Evolutionary conservation across 805 yeast genomes (phyloP), one percentile per base, ranked within the genome.

Genomic region (Priceomyces castillae): DNA sequence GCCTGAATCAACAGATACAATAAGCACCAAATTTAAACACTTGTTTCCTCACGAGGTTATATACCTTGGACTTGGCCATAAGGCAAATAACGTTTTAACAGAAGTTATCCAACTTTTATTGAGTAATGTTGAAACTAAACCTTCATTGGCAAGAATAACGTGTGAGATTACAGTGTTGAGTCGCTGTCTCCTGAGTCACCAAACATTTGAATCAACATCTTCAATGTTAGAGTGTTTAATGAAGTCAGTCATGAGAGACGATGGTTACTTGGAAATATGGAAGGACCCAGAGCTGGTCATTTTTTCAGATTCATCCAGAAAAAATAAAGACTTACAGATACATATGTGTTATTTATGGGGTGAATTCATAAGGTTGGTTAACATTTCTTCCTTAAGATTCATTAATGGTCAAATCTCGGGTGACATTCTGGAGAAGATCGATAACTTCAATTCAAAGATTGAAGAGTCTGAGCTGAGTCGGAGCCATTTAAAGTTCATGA

Each of bases 291-390:
- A 57, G 5, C 50, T 47, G 15, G 53, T 69, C 1, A 34, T 26
- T 2, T 49, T 63, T 35, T 40, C 43, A 17, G 57, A 46, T 6
- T 40, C 50, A 14, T 54, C 46, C 5, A 51, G 48, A 34, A 56
- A 54, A 30, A 43, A 52, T 15, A 47, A 51, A 12, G 58, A 58
- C 12, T 36, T 68, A 6, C 55, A 63, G 34, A 34, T 64, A 4
- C 67, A 66, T 37, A 44, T 65, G 12, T 59, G 71, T 40, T 53
- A 49, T 30, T 25, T 69, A 5, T 71, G 75, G 75, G 47, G 49
- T 33, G 71, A 66, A 25, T 28, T 64, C n/a, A 45, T 71, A n/a
- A 42, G 74, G 14, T 39, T 66, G 14, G 40, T 56, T 5, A 69
- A 69, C 51, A 46, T 57, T 34, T 56, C 56, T 5, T 41, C 57